Evolutionary conservation across 805 yeast genomes (phyloP).

Genomic region (Sugiyamaella smithiae): DNA sequence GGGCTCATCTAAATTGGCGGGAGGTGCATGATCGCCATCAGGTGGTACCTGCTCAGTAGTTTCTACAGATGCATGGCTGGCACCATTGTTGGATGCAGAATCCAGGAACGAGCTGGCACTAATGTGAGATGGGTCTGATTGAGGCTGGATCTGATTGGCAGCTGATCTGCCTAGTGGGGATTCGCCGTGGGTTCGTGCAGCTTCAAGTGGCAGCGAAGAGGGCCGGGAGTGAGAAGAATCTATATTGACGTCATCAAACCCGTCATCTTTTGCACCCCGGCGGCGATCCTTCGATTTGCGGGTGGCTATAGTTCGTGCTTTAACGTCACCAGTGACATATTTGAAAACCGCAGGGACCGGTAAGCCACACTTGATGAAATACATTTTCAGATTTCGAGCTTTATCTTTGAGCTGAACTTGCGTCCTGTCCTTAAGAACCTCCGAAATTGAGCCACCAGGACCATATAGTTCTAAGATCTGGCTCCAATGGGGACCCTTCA

Average conservation of each 20-base stretch:
- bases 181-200: not conserved
- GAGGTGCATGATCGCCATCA: not conserved
- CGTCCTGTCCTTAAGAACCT: slow-evolving; percentile 78
- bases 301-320: slow-evolving; percentile 17
- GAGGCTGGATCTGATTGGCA: not conserved
- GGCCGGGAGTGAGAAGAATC: slow-evolving; percentile 1
- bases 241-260: not conserved
- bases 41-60: slow-evolving; percentile 4
- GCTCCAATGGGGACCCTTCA: slow-evolving; percentile 92
- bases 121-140: not conserved
- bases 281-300: slow-evolving; percentile 6
- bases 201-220: not conserved
- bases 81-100: not conserved
- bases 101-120: slow-evolving; percentile 1
- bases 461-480: slow-evolving; percentile 88
- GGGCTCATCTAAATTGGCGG: slow-evolving; percentile 13
- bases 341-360: slow-evolving; percentile 77
- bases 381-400: slow-evolving; percentile 93
- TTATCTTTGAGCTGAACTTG: slow-evolving; percentile 94
- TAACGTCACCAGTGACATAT: slow-evolving; percentile 79
- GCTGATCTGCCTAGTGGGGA: not conserved
- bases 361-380: slow-evolving; percentile 68
- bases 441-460: slow-evolving; percentile 85
- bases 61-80: not conserved
- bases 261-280: not conserved